phyloP scores from a whole-genome alignment of 1,284 basidiomycete species.

The Laetiporus sulphureus region DNA sequence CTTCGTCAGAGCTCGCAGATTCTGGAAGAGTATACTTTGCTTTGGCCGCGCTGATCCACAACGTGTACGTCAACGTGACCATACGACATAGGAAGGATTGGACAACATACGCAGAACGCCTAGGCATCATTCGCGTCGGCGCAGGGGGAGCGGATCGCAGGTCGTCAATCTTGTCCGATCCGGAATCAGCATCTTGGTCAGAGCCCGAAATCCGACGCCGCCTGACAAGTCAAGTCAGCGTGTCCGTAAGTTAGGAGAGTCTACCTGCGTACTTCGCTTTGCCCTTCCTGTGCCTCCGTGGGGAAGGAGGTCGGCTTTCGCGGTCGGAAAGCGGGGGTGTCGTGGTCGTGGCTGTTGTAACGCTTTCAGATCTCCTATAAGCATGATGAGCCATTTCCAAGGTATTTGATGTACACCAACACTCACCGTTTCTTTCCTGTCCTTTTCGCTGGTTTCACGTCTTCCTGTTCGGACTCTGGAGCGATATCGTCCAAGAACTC shows the following conservation, averaged over 20 bases:
- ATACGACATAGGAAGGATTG: neutral
- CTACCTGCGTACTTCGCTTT: slow-evolving; percentile 27
- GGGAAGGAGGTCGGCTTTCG: slow-evolving; percentile 21
- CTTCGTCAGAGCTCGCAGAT: neutral
- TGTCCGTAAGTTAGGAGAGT: too few species aligned
- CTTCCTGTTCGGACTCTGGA: slow-evolving; percentile 42
- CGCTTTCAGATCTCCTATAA: slow-evolving; percentile 32
- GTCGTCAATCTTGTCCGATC: slow-evolving; percentile 35
- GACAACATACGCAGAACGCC: slow-evolving; percentile 29
- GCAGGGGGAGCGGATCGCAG: slow-evolving; percentile 15
- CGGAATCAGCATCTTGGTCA: slow-evolving; percentile 38
- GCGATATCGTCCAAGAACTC: slow-evolving; percentile 55
- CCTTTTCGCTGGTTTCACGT: slow-evolving; percentile 34
- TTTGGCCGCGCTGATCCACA: too few species aligned
- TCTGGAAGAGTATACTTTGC: too few species aligned
- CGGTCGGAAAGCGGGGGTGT: slow-evolving; percentile 20
- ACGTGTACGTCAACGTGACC: neutral
- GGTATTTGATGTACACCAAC: too few species aligned
- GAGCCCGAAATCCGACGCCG: slow-evolving; percentile 35
- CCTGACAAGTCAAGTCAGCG: slow-evolving; percentile 15
- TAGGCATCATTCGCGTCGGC: slow-evolving; percentile 29
- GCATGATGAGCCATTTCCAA: too few species aligned
- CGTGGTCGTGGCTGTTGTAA: slow-evolving; percentile 24
- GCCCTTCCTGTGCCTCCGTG: slow-evolving; percentile 22
- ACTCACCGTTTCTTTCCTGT: slow-evolving; percentile 27